A percentile compares a stretch with the other conserved stretches of the same genome.
Evolutionary conservation across 768 basidiomycete genomes (phyloP).

Genomic region (Mycena chlorophos): DNA sequence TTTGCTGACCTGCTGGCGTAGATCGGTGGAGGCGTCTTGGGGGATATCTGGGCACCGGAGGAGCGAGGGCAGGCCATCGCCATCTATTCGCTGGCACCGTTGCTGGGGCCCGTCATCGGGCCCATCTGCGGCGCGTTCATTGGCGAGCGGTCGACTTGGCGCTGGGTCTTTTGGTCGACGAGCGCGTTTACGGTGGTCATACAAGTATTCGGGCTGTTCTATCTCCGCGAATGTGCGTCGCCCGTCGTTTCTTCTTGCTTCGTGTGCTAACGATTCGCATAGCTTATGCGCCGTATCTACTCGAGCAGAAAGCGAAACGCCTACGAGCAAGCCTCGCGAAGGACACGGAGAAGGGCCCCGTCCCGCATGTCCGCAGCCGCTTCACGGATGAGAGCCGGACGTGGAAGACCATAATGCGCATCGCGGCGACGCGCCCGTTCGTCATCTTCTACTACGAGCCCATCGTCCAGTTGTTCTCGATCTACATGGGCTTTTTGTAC

Average conservation of each 20-base stretch:
- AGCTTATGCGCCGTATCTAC: constrained; percentile 47
- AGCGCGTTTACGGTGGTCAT: constrained; percentile 55
- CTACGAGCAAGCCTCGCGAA: constrained; percentile 40
- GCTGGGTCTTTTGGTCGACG: constrained; percentile 78
- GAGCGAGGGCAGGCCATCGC: constrained; percentile 44
- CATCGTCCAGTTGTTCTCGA: constrained; percentile 64
- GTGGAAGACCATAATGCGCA: constrained; percentile 51
- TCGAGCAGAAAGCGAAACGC: constrained; percentile 50
- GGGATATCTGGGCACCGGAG: constrained; percentile 41
- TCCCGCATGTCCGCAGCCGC: constrained; percentile 42
- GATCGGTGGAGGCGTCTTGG: constrained; percentile 44
- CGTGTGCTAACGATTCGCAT: constrained; percentile 31
- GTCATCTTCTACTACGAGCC: constrained; percentile 57
- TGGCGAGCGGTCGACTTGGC: constrained; percentile 62
- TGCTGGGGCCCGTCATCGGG: constrained; percentile 46
- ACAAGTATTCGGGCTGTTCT: constrained; percentile 56
- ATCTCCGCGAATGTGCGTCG: constrained; percentile 61
- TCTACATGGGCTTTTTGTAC: constrained; percentile 72
- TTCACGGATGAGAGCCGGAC: constrained; percentile 47
- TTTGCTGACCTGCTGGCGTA: background rate
- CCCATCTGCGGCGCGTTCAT: constrained; percentile 47
- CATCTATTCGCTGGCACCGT: constrained; percentile 43
- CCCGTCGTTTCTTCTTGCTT: background rate
- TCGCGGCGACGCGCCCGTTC: constrained; percentile 69
- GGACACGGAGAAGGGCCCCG: constrained; percentile 48